Evolutionary conservation across 1,284 basidiomycete genomes (phyloP).

Genomic region (Trametes polyzona): DNA sequence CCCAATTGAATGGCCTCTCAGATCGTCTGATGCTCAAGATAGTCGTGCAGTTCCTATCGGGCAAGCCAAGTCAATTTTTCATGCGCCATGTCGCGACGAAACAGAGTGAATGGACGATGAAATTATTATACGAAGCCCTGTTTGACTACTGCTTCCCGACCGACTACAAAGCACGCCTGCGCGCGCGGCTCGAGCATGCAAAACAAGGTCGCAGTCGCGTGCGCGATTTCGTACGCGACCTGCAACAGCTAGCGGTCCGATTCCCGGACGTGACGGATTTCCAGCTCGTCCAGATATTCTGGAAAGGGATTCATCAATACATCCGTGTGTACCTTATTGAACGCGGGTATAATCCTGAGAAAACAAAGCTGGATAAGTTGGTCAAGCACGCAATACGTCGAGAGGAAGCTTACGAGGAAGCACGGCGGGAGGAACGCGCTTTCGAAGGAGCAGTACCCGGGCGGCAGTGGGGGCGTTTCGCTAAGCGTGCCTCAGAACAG

Average conservation of each 20-base stretch:
- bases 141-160: slow-evolving; percentile 30
- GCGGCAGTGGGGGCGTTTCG: slow-evolving; percentile 1
- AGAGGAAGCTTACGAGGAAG: not conserved
- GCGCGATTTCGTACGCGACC: slow-evolving; percentile 17
- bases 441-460: not conserved
- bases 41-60: slow-evolving; percentile 10
- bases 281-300: slow-evolving; percentile 25
- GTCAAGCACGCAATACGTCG: not conserved
- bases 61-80: slow-evolving; percentile 18
- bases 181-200: slow-evolving; percentile 7
- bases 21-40: not conserved
- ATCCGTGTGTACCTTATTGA: slow-evolving; percentile 12
- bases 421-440: not conserved
- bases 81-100: slow-evolving; percentile 22
- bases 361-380: slow-evolving; percentile 1
- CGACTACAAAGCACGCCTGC: slow-evolving; percentile 24
- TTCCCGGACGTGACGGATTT: slow-evolving; percentile 24
- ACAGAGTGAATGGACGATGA: slow-evolving; percentile 14
- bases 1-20: slow-evolving; percentile 5
- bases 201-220: slow-evolving; percentile 16
- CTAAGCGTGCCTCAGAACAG: not conserved
- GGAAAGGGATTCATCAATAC: slow-evolving; percentile 18
- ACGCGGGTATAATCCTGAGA: slow-evolving; percentile 4
- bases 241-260: slow-evolving; percentile 11
- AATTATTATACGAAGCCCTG: slow-evolving; percentile 20